Evolutionary conservation across 148 eudicot species (phyloP).

Genomic region (Camellia lanceoleosa): DNA sequence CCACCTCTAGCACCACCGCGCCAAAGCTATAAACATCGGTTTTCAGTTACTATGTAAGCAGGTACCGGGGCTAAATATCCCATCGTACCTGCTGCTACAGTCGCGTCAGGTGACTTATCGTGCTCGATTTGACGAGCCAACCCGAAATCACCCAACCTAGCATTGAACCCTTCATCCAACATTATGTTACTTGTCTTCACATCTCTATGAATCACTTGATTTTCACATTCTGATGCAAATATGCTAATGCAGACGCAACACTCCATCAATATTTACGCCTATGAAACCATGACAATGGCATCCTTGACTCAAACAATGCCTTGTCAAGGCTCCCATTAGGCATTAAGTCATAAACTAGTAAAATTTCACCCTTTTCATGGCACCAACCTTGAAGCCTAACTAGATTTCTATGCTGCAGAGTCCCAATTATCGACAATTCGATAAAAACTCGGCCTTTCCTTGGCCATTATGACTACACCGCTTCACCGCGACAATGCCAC

Average conservation of each 20-base stretch:
- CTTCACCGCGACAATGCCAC: conserved; percentile 71
- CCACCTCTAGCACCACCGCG: conserved; percentile 78
- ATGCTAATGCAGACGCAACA: conserved; percentile 73
- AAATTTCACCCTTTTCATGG: conserved; percentile 75
- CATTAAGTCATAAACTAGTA: conserved; percentile 78
- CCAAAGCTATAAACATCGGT: conserved; percentile 75
- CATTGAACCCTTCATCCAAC: conserved; percentile 69
- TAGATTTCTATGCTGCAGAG: conserved; percentile 79
- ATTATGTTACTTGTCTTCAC: conserved; percentile 77
- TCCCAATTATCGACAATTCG: conserved; percentile 78
- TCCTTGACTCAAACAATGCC: conserved; percentile 62
- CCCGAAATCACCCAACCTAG: conserved; percentile 72
- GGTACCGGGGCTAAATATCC: conserved; percentile 82
- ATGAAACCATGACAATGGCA: conserved; percentile 50
- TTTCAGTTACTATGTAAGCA: conserved; percentile 64
- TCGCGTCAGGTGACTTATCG: conserved; percentile 70
- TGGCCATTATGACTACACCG: conserved; percentile 71
- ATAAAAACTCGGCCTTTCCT: conserved; percentile 72
- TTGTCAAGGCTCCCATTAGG: conserved; percentile 87
- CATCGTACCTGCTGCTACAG: conserved; percentile 84
- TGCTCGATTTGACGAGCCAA: conserved; percentile 68
- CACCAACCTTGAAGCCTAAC: conserved; percentile 93
- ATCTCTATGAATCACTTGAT: conserved; percentile 71
- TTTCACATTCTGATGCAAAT: conserved; percentile 86
- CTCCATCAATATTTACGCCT: conserved; percentile 57